Evolutionary conservation across 2,329 filamentous ascomycete genomes (phyloP).

Genomic region (Thielaviopsis musarum): DNA sequence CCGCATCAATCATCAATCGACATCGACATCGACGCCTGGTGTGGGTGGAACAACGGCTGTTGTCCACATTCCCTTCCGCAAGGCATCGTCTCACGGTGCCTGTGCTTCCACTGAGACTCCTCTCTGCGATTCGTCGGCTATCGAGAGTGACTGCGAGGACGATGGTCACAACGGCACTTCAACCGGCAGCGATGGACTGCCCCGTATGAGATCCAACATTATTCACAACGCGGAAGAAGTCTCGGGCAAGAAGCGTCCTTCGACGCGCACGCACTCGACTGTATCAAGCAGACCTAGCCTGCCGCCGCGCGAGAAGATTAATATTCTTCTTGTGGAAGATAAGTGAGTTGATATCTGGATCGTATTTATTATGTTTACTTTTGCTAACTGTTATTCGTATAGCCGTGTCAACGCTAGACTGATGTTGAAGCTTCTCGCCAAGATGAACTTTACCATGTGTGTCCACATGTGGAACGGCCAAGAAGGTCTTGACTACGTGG

Average conservation of each 20-base stretch:
- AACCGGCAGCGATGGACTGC: not conserved
- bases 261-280: constrained; percentile 16
- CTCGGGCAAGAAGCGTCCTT: constrained; percentile 14
- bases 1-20: constrained; percentile 15
- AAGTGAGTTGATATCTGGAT: constrained; percentile 36
- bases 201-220: not conserved
- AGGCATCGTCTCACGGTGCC: constrained; percentile 18
- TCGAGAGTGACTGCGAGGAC: not conserved
- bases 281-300: constrained; percentile 22
- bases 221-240: not conserved
- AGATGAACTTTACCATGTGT: constrained; percentile 11
- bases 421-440: constrained; percentile 14
- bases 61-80: constrained; percentile 64
- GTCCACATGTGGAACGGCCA: constrained; percentile 47
- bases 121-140: constrained; percentile 11
- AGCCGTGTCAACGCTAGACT: constrained; percentile 13
- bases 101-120: not conserved
- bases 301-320: constrained; percentile 35
- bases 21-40: constrained; percentile 49
- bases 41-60: constrained; percentile 56
- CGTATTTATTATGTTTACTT: not conserved
- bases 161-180: not conserved
- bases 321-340: constrained; percentile 67
- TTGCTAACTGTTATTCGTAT: not conserved
- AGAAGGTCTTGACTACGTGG: constrained; percentile 59